A percentile compares a stretch with the other conserved stretches of the same genome.
Conservation (phyloP, 371 early-diverging fungal species). For the Rozella allomycis region DNA sequence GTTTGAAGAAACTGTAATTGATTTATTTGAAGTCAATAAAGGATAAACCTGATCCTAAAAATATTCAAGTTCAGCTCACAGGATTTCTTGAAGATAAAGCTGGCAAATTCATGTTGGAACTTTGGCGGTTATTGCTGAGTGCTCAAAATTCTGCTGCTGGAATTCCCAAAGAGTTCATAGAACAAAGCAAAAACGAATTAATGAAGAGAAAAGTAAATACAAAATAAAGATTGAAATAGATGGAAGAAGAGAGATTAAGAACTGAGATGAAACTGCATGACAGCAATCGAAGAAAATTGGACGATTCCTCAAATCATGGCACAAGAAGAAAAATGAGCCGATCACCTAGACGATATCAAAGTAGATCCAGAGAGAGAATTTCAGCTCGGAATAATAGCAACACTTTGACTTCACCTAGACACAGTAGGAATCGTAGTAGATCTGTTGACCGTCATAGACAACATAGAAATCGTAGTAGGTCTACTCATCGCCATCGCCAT, state of each 20-base stretch:
- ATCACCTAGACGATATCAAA: no score
- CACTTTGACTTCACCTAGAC: no score
- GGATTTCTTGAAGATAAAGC: conserved; percentile 76
- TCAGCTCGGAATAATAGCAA: no score
- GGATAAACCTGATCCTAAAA: conserved; percentile 59
- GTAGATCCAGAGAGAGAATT: no score
- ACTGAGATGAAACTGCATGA: conserved; percentile 1
- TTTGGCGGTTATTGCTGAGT: conserved; percentile 71
- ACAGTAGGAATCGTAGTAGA: no score
- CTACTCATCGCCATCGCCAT: no score
- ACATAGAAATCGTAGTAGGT: no score
- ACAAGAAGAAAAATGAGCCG: no score
- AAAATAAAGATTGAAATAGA: neutral
- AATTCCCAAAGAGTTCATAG: conserved; percentile 62
- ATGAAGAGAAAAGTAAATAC: neutral
- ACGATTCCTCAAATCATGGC: no score
- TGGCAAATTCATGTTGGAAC: conserved; percentile 48
- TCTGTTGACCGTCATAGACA: no score
- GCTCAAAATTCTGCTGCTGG: conserved; percentile 64
- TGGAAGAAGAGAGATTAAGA: conserved; percentile 5
- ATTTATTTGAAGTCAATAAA: conserved; percentile 9
- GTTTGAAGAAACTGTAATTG: conserved; percentile 30
- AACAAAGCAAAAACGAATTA: conserved; percentile 56
- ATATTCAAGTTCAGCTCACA: conserved; percentile 82
- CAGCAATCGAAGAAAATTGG: no score